Evolutionary conservation across 495 filamentous ascomycete genomes (phyloP).

Genomic region (Platismatia glauca): DNA sequence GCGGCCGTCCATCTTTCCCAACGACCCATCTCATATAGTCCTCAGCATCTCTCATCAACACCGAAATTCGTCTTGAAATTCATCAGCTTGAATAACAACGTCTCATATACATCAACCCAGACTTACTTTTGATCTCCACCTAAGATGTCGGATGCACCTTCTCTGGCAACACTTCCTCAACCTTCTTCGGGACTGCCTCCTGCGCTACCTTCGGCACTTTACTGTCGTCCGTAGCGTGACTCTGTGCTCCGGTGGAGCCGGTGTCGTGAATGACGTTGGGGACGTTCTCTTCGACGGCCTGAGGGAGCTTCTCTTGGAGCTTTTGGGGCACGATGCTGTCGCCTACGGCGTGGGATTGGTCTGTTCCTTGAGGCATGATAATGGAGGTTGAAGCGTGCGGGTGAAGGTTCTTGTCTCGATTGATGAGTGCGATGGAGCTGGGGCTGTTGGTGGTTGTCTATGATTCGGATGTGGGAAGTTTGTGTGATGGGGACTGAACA

Average conservation of each 20-base stretch:
- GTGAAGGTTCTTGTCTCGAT: neutral
- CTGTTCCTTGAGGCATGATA: constrained; percentile 10
- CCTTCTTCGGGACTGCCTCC: constrained; percentile 21
- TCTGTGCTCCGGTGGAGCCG: neutral
- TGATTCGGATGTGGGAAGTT: neutral
- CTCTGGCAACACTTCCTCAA: constrained; percentile 19
- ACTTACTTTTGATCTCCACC: neutral
- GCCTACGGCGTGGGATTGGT: constrained; percentile 22
- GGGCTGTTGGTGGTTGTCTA: neutral
- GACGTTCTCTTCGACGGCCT: constrained; percentile 16
- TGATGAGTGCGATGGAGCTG: neutral
- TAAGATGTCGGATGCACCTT: constrained; percentile 20
- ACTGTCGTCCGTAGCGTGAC: constrained; percentile 16
- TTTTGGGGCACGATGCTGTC: constrained; percentile 21
- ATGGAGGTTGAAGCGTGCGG: neutral
- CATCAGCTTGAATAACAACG: neutral
- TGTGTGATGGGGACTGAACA: neutral
- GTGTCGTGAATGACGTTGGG: constrained; percentile 23
- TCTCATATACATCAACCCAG: neutral
- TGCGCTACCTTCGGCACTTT: constrained; percentile 19
- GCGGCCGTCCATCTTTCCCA: no score
- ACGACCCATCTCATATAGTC: no score
- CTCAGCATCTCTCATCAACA: no score
- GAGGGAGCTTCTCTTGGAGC: constrained; percentile 21
- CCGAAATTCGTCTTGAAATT: no score